These are phyloP conservation scores for Trichosporon inkin DNA, from an alignment of 1,284 basidiomycete genomes.

Conservation along the genomic window DNA sequence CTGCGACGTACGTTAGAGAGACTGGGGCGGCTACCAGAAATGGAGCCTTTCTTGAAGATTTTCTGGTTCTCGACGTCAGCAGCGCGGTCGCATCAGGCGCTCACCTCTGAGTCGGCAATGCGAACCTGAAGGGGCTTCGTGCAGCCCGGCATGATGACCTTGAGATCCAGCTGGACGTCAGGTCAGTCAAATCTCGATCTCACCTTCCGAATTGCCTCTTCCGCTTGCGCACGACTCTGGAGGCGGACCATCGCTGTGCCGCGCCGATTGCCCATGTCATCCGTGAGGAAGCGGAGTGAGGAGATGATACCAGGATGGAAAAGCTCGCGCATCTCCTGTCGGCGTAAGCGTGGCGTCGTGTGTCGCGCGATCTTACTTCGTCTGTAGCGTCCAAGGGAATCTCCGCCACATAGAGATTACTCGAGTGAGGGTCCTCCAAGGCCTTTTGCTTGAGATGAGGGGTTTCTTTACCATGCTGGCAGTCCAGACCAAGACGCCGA, in stretches of 20 bases:
- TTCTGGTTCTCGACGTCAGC: conserved; percentile 27
- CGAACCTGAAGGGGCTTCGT: conserved; percentile 34
- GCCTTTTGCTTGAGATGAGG: conserved; percentile 38
- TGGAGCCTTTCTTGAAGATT: conserved; percentile 22
- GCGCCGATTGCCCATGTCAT: conserved; percentile 32
- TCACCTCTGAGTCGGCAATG: conserved; percentile 43
- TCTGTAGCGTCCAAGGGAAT: conserved; percentile 29
- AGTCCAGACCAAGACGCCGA: conserved; percentile 18
- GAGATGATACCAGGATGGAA: conserved; percentile 30
- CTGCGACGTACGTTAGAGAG: neutral
- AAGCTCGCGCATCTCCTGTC: conserved; percentile 30
- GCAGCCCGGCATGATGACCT: conserved; percentile 25
- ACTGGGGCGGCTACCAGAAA: neutral
- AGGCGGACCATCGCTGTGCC: conserved; percentile 37
- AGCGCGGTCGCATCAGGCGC: neutral
- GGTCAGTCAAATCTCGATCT: neutral
- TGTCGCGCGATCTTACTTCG: conserved; percentile 24
- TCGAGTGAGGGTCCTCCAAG: conserved; percentile 38
- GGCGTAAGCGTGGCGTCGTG: conserved; percentile 9
- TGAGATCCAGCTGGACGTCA: conserved; percentile 32
- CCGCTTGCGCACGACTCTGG: conserved; percentile 37
- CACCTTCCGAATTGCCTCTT: conserved; percentile 34
- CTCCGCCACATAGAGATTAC: conserved; percentile 42
- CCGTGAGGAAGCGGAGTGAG: conserved; percentile 34
- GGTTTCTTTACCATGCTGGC: conserved; percentile 42